Conservation (phyloP, 1,284 basidiomycete species). For the Tilletiopsis washingtonensis region DNA sequence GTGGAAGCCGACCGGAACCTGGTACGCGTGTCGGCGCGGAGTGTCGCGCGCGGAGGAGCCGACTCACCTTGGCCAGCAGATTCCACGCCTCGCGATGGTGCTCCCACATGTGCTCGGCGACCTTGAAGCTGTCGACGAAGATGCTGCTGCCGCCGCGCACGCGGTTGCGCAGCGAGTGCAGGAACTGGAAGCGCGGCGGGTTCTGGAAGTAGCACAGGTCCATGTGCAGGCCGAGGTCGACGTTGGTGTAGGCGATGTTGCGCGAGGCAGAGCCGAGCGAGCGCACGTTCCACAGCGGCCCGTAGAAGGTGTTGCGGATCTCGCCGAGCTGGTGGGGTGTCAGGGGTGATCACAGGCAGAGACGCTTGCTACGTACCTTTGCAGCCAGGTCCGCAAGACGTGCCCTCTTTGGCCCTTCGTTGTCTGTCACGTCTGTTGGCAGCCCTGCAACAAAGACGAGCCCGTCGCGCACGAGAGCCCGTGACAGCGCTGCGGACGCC, state of each 20-base stretch:
- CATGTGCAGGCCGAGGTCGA: slow-evolving; percentile 84
- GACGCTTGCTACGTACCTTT: slow-evolving; percentile 12
- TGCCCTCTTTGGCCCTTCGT: no score
- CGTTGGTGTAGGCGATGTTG: slow-evolving; percentile 92
- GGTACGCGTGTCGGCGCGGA: not conserved
- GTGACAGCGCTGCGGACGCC: slow-evolving; percentile 35
- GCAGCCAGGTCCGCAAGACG: no score
- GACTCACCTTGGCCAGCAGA: slow-evolving; percentile 54
- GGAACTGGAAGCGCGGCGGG: slow-evolving; percentile 81
- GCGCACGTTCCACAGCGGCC: slow-evolving; percentile 78
- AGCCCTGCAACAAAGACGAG: slow-evolving; percentile 55
- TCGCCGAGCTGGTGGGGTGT: slow-evolving; percentile 59
- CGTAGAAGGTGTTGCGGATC: slow-evolving; percentile 83
- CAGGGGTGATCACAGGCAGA: no score
- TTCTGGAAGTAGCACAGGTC: slow-evolving; percentile 53
- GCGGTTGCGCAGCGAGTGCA: slow-evolving; percentile 67
- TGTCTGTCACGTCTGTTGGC: slow-evolving; percentile 51
- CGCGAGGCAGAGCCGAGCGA: slow-evolving; percentile 58
- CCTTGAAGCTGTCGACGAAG: slow-evolving; percentile 75
- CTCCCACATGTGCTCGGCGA: slow-evolving; percentile 58
- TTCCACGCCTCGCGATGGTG: slow-evolving; percentile 57
- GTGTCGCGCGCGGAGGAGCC: no score
- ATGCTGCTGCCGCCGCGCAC: slow-evolving; percentile 77
- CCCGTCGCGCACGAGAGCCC: slow-evolving; percentile 52
- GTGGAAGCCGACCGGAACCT: slow-evolving; percentile 67